phyloP scores from a whole-genome alignment of 2,329 filamentous ascomycete genomes.

The Whalleya microplaca region DNA sequence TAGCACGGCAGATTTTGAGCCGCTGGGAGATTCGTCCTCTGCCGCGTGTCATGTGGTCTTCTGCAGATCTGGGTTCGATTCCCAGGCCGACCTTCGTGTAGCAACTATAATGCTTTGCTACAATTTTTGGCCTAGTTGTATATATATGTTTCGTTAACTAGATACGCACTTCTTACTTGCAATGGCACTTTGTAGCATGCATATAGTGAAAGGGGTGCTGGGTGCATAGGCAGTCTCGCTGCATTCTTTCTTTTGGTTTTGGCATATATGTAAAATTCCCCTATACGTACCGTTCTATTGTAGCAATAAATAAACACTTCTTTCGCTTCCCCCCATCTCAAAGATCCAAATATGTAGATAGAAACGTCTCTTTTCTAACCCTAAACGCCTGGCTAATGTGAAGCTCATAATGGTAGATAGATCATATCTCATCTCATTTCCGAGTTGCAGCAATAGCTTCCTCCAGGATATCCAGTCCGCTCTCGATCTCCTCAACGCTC shows the following conservation, averaged over 20 bases:
- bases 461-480: conserved; percentile 76
- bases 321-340: no score
- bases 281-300: no score
- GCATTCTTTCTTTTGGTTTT: no score
- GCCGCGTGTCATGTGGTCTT: not conserved
- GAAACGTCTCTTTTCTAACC: conserved; percentile 9
- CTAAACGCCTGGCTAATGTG: conserved; percentile 19
- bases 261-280: no score
- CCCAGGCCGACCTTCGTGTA: not conserved
- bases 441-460: conserved; percentile 59
- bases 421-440: not conserved
- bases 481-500: conserved; percentile 76
- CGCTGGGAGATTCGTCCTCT: not conserved
- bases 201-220: no score
- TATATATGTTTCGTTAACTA: no score
- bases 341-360: not conserved
- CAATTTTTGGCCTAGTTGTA: no score
- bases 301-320: no score
- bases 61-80: not conserved
- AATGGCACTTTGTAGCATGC: no score
- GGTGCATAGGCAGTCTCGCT: no score
- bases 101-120: no score
- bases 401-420: not conserved
- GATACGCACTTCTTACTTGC: no score
- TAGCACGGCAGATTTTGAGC: not conserved